Base-by-base conservation (phyloP, 805 yeast species). In the Candida broadrunensis region DNA sequence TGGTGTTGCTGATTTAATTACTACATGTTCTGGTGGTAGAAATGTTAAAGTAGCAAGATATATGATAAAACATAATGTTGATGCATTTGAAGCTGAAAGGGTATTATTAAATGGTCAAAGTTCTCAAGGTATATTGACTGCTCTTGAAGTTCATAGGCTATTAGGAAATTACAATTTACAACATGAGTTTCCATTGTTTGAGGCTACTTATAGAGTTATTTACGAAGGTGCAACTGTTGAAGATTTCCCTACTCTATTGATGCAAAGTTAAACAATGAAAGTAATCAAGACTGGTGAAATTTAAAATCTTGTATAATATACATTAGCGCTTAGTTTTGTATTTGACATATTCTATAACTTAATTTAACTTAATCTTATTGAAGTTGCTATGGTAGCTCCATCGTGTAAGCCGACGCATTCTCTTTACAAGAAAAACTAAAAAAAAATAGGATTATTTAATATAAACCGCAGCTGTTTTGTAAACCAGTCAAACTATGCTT, bases 1-100 rank as follows among this genome's bases (percentile, higher is more conserved):
- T 17, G 99, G 99, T 69, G 98, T 93, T 42, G 99, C 99, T 29
- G 99, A 93, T 65, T 77, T 93, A 58, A 93, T 93, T 66, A 93
- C 99, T 40, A 89, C 99, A 14, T 93, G 99, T 71, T 79, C 95
- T 15, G 97, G 97, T 59, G 99, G 99, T 60, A 81, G 99, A 73
- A 93, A 93, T 70, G 96, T 87, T 54, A 79, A 85, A 62, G 96
- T 93, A 46, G 97, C 93, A 39, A 81, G 77, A 53, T 83, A 78
- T 63, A 85, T 88, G 86, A 91, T 95, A 44, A 74, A 80, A 63
- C 75, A 89, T 45, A 84, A 85, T 46, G 86, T 81, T 55, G 65
- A 80, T 45, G 93, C 96, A 34, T 72, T 75, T 58, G 89, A 83
- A 55, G 85, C 93, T 42, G 99, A 93, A 70, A 81, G 79, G 66